Base-by-base conservation (phyloP, 495 filamentous ascomycete genomes). In the Xylaria sp. region DNA sequence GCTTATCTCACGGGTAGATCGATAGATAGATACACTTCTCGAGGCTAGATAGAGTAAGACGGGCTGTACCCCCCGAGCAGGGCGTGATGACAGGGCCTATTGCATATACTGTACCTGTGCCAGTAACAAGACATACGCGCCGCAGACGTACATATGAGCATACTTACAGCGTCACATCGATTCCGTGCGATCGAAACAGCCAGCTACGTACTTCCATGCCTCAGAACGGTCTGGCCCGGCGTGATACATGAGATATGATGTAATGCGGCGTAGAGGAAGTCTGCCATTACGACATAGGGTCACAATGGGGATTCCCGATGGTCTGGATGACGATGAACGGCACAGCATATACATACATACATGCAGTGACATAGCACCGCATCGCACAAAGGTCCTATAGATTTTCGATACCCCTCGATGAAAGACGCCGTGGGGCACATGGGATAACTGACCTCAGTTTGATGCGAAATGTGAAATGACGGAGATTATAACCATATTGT, bases 1-100 rank as follows among this genome's bases (percentile, higher is more conserved):
- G n/a, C 52, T 55, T 61, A 61, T 26, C 59, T 43, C 19, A 43
- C 4, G 26, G 52, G n/a, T n/a, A n/a, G n/a, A n/a, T n/a, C n/a
- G n/a, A n/a, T n/a, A n/a, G n/a, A n/a, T 17, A 55, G 3, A 55
- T 24, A 6, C 0, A 40, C 14, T 19, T 6, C 41, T 33, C n/a
- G 17, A 48, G 26, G 41, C 14, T 33, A 31, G 24, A 15, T 33
- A 31, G 24, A 46, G 61, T 63, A 35, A 63, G 61, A 63, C 61
- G 61, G 61, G 26, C n/a, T 40, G 61, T 52, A 31, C 15, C 14
- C 44, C 46, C 62, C 62, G 62, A 66, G 62, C 19, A 66, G 26
- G 33, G 44, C 24, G 24, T 14, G 11, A 52, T 52, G 17, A 24
- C 40, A 31, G 41, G 3, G 12, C 19, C 41, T 48, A 9, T 33